These are phyloP conservation scores for Tetracladium setigerum DNA, from an alignment of 495 filamentous ascomycete species.

Conservation along the genomic window DNA sequence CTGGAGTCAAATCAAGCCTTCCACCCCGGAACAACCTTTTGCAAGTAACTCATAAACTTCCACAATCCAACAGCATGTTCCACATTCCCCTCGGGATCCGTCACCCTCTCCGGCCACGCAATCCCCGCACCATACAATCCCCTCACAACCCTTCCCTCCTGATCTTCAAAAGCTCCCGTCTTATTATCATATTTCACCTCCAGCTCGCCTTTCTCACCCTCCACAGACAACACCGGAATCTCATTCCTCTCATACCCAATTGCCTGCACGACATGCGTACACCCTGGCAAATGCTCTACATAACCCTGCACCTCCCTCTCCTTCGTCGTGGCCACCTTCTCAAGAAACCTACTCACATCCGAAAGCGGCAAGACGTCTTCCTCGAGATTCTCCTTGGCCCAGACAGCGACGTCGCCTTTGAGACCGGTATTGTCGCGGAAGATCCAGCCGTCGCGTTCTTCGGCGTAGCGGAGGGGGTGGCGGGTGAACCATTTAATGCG, in stretches of 20 bases:
- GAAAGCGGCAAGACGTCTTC: conserved; percentile 38
- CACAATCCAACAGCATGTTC: conserved; percentile 54
- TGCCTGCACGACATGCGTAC: conserved; percentile 45
- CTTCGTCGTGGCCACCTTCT: conserved; percentile 40
- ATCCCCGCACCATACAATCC: conserved; percentile 53
- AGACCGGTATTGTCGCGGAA: conserved; percentile 56
- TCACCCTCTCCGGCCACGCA: conserved; percentile 51
- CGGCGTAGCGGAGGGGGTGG: conserved; percentile 51
- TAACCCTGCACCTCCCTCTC: conserved; percentile 38
- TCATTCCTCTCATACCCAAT: conserved; percentile 45
- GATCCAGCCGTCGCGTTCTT: conserved; percentile 55
- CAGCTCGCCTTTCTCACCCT: conserved; percentile 21
- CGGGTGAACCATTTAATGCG: conserved; percentile 55
- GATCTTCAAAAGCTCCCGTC: conserved; percentile 41
- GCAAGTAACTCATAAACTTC: conserved; percentile 57
- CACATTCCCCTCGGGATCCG: conserved; percentile 52
- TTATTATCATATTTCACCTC: conserved; percentile 40
- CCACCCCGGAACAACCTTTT: conserved; percentile 44
- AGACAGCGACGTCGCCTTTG: conserved; percentile 52
- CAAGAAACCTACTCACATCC: conserved; percentile 39
- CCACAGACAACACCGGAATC: conserved; percentile 27
- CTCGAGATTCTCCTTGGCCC: conserved; percentile 48
- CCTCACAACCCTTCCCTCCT: conserved; percentile 28
- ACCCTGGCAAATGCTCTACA: conserved; percentile 34
- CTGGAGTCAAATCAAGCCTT: background rate